Conservation (phyloP, 352 stramenopile genomes). For the Globisporangium okanoganense region DNA sequence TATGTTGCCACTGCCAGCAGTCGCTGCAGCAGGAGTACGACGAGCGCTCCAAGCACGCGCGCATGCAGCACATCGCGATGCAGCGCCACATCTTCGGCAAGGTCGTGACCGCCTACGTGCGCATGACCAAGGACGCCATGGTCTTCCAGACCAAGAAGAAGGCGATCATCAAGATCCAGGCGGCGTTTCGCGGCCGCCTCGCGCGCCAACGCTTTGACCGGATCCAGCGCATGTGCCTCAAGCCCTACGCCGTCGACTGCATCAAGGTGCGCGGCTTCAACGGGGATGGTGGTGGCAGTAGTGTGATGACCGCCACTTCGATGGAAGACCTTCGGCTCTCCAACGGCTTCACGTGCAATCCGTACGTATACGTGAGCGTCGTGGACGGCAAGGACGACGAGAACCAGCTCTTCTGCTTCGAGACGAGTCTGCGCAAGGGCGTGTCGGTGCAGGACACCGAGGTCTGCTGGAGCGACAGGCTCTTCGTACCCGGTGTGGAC, state of each 20-base stretch:
- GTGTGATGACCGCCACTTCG: background rate
- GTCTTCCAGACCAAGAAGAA: slow-evolving; percentile 58
- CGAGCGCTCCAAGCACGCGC: slow-evolving; percentile 29
- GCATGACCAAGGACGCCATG: slow-evolving; percentile 59
- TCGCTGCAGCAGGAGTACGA: slow-evolving; percentile 60
- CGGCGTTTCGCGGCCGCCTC: slow-evolving; percentile 39
- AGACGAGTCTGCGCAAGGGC: slow-evolving; percentile 46
- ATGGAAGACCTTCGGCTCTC: slow-evolving; percentile 49
- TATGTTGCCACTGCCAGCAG: slow-evolving; percentile 47
- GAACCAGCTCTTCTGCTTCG: slow-evolving; percentile 64
- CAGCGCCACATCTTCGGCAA: slow-evolving; percentile 50
- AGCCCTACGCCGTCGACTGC: slow-evolving; percentile 48
- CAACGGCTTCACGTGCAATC: slow-evolving; percentile 74
- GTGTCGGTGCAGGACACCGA: slow-evolving; percentile 23
- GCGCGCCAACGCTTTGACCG: slow-evolving; percentile 45
- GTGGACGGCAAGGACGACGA: slow-evolving; percentile 68
- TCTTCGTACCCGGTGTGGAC: slow-evolving; percentile 65
- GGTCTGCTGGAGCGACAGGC: slow-evolving; percentile 47
- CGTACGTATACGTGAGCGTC: slow-evolving; percentile 65
- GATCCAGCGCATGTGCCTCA: slow-evolving; percentile 49
- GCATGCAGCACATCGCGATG: slow-evolving; percentile 35
- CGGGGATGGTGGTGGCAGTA: background rate
- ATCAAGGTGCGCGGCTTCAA: slow-evolving; percentile 26
- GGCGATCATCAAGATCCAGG: slow-evolving; percentile 53
- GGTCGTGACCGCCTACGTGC: slow-evolving; percentile 56